Evolutionary conservation across 2,329 filamentous ascomycete species (phyloP).

Genomic region (Curvularia sp.): DNA sequence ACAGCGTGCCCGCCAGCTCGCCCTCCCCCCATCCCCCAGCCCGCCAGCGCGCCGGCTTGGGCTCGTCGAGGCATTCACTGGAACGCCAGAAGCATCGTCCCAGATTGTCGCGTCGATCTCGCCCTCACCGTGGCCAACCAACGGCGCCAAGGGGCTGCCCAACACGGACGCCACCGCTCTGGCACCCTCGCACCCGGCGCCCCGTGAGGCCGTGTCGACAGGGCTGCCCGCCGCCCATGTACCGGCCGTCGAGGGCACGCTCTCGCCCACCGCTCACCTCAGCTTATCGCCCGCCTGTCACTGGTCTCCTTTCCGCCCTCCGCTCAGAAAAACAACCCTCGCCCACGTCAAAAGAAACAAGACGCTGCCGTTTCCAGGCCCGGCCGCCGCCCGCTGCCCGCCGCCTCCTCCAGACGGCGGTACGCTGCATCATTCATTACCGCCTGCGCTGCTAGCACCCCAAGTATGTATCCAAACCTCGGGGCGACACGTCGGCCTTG

Average conservation of each 20-base stretch:
- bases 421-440: neutral
- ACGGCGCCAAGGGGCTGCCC: slow-evolving; percentile 5
- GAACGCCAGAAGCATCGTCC: slow-evolving; percentile 11
- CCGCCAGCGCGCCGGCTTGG: too few species aligned
- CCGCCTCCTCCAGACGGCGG: neutral
- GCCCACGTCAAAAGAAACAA: neutral
- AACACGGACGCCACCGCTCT: slow-evolving; percentile 8
- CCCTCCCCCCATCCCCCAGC: neutral
- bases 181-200: neutral
- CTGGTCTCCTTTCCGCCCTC: neutral
- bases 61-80: neutral
- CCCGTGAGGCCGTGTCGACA: neutral
- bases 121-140: slow-evolving; percentile 10
- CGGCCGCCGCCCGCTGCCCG: too few species aligned
- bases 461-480: slow-evolving; percentile 11
- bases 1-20: neutral
- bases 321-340: neutral
- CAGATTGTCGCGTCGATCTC: slow-evolving; percentile 16
- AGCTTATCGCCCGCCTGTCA: slow-evolving; percentile 19
- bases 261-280: slow-evolving; percentile 25
- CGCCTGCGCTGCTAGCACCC: neutral
- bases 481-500: slow-evolving; percentile 41
- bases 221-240: neutral
- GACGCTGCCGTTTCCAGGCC: neutral
- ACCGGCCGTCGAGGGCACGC: slow-evolving; percentile 1